Evolutionary conservation across 345 rosid genomes (phyloP).

Genomic region (Alliaria petiolata): DNA sequence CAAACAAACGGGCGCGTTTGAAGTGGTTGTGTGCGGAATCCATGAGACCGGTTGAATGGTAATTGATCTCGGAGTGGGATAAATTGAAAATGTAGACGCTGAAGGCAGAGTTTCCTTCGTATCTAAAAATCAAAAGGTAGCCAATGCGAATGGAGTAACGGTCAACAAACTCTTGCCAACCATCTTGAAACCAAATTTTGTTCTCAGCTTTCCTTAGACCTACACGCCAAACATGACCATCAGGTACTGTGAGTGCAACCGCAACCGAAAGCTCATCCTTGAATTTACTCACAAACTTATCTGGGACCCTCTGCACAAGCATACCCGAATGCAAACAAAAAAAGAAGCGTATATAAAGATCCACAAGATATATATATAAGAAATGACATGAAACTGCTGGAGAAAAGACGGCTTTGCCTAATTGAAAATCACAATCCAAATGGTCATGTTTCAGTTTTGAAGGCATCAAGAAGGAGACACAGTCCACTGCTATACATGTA

Average conservation of each 20-base stretch:
- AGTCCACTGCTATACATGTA: neutral
- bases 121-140: slow-evolving; percentile 75
- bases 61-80: slow-evolving; percentile 63
- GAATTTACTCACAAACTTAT: slow-evolving; percentile 66
- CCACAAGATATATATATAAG: neutral
- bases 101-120: slow-evolving; percentile 76
- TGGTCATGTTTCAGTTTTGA: neutral
- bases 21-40: slow-evolving; percentile 41
- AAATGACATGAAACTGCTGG: neutral
- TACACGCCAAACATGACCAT: slow-evolving; percentile 67
- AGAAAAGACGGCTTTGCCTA: neutral
- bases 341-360: slow-evolving; percentile 3
- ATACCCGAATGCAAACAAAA: slow-evolving; percentile 8
- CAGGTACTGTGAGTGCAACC: slow-evolving; percentile 73
- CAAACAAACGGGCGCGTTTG: slow-evolving; percentile 56
- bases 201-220: slow-evolving; percentile 67
- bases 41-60: slow-evolving; percentile 45
- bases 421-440: neutral
- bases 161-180: slow-evolving; percentile 85
- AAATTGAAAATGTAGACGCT: slow-evolving; percentile 72
- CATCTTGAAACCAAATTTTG: slow-evolving; percentile 76
- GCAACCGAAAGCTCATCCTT: slow-evolving; percentile 65
- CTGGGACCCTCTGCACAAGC: slow-evolving; percentile 81
- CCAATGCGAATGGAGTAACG: slow-evolving; percentile 69
- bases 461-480: neutral